These are phyloP conservation scores for Epichloe hybrida DNA, from an alignment of 2,329 filamentous ascomycete species.

Conservation along the genomic window DNA sequence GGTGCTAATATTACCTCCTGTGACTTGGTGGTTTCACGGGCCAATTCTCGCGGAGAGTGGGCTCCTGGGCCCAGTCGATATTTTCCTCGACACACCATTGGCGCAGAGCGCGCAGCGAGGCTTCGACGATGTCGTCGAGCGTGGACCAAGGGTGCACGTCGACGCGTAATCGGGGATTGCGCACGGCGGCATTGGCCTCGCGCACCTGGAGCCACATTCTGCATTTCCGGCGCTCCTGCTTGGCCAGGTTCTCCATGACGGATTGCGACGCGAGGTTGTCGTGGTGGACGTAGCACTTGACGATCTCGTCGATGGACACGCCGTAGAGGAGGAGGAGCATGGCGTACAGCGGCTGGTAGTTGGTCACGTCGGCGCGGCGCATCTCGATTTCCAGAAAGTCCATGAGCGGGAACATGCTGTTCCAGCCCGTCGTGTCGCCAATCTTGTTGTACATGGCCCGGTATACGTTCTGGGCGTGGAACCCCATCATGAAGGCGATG, in stretches of 20 bases:
- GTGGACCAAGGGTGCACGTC: constrained; percentile 27
- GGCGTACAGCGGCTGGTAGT: constrained; percentile 27
- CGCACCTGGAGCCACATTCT: constrained; percentile 17
- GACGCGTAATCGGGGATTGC: constrained; percentile 16
- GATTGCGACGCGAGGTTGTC: constrained; percentile 8
- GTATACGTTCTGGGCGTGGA: constrained; percentile 33
- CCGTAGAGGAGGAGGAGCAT: constrained; percentile 31
- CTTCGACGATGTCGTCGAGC: constrained; percentile 29
- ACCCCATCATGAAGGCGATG: constrained; percentile 39
- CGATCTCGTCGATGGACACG: constrained; percentile 31
- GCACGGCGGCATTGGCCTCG: constrained; percentile 19
- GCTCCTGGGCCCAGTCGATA: constrained; percentile 32
- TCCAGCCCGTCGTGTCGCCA: constrained; percentile 28
- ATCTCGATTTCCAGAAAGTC: constrained; percentile 26
- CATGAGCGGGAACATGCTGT: constrained; percentile 31
- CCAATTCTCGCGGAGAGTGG: constrained; percentile 15
- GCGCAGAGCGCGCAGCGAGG: constrained; percentile 26
- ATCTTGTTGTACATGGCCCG: constrained; percentile 30
- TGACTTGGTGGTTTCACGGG: constrained; percentile 5
- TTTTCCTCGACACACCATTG: constrained; percentile 31
- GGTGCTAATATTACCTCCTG: neutral
- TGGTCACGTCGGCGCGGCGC: constrained; percentile 17
- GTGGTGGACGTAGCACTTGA: constrained; percentile 20
- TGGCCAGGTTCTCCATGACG: constrained; percentile 11
- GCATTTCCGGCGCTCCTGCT: constrained; percentile 14